Evolutionary conservation across 768 basidiomycete species (phyloP), one percentile per base, ranked within the genome.

Genomic region (Lentinula aciculospora): DNA sequence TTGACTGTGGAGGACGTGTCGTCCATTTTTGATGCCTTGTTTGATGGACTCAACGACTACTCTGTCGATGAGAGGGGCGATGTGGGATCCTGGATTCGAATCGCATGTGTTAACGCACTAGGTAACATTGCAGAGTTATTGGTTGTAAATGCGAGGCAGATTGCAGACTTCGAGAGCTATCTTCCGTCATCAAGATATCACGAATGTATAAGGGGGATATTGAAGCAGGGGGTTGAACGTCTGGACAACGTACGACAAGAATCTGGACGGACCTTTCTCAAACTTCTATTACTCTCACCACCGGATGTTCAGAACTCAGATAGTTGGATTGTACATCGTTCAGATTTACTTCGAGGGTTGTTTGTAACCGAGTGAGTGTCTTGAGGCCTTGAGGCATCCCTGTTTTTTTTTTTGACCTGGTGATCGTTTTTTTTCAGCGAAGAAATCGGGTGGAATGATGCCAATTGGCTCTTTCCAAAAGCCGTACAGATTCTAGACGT

Each of bases 21-120:
- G 56, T 65, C 74, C 3, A 67, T 92, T 56, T 74, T 88, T 51
- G 73, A 79, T 55, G 78, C 81, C 19, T 66, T 92, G 36, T 69
- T 86, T n/a, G 68, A 66, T n/a, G 94, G 92, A 3, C 71, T 99
- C 53, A 77, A 83, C 19, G 95, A 99, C 73, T 99, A 98, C 67
- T 89, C 92, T 4, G 84, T 83, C 48, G 96, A 99, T 67, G 91
- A 97, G 67, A 85, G 96, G 62, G 96, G 96, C 3, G 97, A 99
- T 67, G 89, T 99, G 36, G 96, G 96, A 40, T 98, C 96, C 2
- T 97, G 94, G 94, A 81, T 94, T 53, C 89, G 96, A 61, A 80
- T 89, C 6, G 83, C 85, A 2, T 90, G 87, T 64, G 79, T 94
- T 51, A 76, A 76, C 46, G 87, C 88, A 9, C 71, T 94, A 56